Evolutionary conservation across 108 stramenopile genomes (phyloP).

Genomic region (Cylindrotheca closterium): DNA sequence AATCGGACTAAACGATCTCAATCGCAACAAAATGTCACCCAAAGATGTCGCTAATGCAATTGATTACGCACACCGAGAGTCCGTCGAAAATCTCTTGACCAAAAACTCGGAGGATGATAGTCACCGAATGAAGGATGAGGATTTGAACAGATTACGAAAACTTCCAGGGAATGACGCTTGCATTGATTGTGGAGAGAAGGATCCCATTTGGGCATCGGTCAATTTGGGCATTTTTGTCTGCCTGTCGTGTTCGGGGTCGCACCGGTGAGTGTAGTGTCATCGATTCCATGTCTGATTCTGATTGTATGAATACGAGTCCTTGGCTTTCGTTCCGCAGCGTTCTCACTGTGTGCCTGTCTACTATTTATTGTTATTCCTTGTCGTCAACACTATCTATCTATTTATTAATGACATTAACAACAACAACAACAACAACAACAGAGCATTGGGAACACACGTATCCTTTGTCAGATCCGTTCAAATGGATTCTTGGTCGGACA

Average conservation of each 20-base stretch:
- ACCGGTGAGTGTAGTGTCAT: constrained; percentile 32
- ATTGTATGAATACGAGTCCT: not conserved
- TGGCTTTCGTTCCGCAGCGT: no score
- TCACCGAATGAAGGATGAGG: constrained; percentile 23
- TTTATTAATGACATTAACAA: not conserved
- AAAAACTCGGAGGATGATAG: not conserved
- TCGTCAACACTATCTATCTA: not conserved
- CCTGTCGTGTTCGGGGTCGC: constrained; percentile 71
- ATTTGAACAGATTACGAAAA: constrained; percentile 11
- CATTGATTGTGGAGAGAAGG: constrained; percentile 51
- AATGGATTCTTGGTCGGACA: constrained; percentile 35
- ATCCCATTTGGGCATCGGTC: constrained; percentile 86
- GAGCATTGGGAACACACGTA: constrained; percentile 37
- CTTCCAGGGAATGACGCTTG: constrained; percentile 56
- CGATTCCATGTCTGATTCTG: not conserved
- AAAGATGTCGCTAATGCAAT: not conserved
- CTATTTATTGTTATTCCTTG: not conserved
- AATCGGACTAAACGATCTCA: no score
- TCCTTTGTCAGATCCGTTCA: constrained; percentile 33
- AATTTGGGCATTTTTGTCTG: constrained; percentile 80
- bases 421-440: not conserved
- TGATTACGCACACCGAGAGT: constrained; percentile 4
- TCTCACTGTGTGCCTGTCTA: not conserved
- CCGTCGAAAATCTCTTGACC: constrained; percentile 4
- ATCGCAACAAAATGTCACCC: no score